Evolutionary conservation across 176 grass and related monocot genomes (phyloP).

Genomic region (sorghum (Sorghum bicolor)): DNA sequence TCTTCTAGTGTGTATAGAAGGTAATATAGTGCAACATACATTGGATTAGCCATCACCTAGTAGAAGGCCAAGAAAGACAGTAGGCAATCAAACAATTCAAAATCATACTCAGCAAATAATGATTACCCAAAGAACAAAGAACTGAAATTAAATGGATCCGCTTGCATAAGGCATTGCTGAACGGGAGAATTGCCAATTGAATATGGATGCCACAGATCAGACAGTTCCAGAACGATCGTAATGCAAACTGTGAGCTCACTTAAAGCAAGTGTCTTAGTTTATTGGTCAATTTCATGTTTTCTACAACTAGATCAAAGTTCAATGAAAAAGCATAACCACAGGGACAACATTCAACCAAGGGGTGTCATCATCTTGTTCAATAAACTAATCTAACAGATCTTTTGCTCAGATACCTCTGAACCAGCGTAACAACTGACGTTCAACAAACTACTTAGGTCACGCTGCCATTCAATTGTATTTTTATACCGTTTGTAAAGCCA

Average conservation of each 20-base stretch:
- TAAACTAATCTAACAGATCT: not conserved
- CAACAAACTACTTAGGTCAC: not conserved
- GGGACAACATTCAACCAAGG: not conserved
- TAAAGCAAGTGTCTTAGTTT: not conserved
- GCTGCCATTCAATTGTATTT: not conserved
- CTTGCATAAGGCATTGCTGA: not conserved
- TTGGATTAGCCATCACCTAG: not conserved
- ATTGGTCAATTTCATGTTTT: not conserved
- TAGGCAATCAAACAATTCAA: not conserved
- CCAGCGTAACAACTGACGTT: not conserved
- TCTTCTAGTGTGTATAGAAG: not conserved
- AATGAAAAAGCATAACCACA: not conserved
- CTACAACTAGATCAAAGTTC: not conserved
- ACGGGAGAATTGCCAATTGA: not conserved
- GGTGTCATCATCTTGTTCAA: not conserved
- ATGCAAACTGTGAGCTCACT: not conserved
- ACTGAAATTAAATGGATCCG: not conserved
- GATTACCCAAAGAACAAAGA: constrained; percentile 8
- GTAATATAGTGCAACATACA: not conserved
- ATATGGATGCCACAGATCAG: not conserved
- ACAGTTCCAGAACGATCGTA: not conserved
- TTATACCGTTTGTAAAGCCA: not conserved
- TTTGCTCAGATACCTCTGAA: not conserved
- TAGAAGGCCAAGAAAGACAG: not conserved
- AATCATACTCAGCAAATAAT: not conserved